Conservation (phyloP, 345 rosid species). For the Hibiscus mutabilis region DNA sequence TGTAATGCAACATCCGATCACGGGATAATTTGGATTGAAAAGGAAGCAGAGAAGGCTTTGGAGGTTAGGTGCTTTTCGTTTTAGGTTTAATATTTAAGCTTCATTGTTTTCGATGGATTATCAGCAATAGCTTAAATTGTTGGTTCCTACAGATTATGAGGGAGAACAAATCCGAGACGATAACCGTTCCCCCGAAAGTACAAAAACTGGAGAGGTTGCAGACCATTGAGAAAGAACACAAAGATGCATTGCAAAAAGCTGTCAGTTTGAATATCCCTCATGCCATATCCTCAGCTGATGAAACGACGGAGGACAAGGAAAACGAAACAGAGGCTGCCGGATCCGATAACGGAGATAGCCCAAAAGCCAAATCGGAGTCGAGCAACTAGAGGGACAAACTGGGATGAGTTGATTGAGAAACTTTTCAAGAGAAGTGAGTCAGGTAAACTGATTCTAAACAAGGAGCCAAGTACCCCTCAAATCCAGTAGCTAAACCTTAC, state of each 20-base stretch:
- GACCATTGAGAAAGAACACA: constrained; percentile 83
- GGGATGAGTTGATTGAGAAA: constrained; percentile 68
- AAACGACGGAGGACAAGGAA: constrained; percentile 9
- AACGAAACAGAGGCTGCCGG: constrained; percentile 18
- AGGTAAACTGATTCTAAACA: constrained; percentile 25
- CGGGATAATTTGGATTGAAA: constrained; percentile 56
- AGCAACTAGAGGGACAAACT: constrained; percentile 29
- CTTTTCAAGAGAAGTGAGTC: constrained; percentile 45
- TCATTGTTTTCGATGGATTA: constrained; percentile 27
- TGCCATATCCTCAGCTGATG: constrained; percentile 30
- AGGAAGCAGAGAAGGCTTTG: constrained; percentile 72
- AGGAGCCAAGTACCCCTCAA: constrained; percentile 12
- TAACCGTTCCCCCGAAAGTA: no score
- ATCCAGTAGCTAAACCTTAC: neutral
- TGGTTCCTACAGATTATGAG: no score
- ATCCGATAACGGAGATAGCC: neutral
- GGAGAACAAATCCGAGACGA: no score
- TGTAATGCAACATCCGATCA: constrained; percentile 27
- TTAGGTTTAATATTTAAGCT: neutral
- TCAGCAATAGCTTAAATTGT: constrained; percentile 39
- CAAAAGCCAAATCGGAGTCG: constrained; percentile 13
- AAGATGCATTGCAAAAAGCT: constrained; percentile 82
- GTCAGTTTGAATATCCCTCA: constrained; percentile 83
- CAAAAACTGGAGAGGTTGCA: no score
- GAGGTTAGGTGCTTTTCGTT: constrained; percentile 23